phyloP scores from a whole-genome alignment of 352 stramenopile species.

The Phytopythium helicoides region DNA sequence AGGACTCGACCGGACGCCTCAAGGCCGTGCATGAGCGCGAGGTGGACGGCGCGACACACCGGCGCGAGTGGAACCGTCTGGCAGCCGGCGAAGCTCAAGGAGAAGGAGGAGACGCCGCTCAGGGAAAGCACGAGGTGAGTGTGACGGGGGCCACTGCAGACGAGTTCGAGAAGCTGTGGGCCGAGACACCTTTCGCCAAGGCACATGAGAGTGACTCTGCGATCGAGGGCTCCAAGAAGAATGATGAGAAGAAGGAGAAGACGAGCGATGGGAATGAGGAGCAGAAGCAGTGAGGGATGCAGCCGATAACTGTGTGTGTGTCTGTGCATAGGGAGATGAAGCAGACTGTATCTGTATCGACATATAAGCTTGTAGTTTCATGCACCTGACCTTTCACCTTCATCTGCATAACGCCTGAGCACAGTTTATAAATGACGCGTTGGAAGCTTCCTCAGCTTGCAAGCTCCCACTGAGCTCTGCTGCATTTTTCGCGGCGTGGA shows the following conservation, averaged over 20 bases:
- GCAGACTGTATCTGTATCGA: too few relatives aligned
- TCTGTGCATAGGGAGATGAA: too few relatives aligned
- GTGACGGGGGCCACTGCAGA: slow-evolving; percentile 25
- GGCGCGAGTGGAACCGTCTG: slow-evolving; percentile 26
- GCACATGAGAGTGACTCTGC: slow-evolving; percentile 16
- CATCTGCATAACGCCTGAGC: too few relatives aligned
- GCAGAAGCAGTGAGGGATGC: too few relatives aligned
- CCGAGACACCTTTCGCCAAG: slow-evolving; percentile 40
- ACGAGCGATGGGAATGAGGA: too few relatives aligned
- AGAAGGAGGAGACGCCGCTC: not conserved
- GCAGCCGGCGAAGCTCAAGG: slow-evolving; percentile 17
- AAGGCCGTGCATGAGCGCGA: slow-evolving; percentile 36
- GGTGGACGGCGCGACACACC: slow-evolving; percentile 33
- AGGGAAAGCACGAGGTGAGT: slow-evolving; percentile 26
- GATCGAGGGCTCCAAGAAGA: slow-evolving; percentile 14
- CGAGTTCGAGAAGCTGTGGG: slow-evolving; percentile 51
- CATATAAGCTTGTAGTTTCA: too few relatives aligned
- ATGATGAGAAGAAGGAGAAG: slow-evolving; percentile 3
- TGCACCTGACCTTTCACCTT: too few relatives aligned
- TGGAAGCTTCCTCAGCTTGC: too few relatives aligned
- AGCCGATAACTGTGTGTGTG: too few relatives aligned
- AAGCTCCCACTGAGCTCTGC: too few relatives aligned
- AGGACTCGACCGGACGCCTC: slow-evolving; percentile 44
- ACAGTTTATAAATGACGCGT: too few relatives aligned
- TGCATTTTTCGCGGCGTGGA: too few relatives aligned